Percentiles rank a stretch among this genome's conserved stretches.
Conservation (phyloP, 2,329 filamentous ascomycete genomes). For the Didymella arachidicola region DNA sequence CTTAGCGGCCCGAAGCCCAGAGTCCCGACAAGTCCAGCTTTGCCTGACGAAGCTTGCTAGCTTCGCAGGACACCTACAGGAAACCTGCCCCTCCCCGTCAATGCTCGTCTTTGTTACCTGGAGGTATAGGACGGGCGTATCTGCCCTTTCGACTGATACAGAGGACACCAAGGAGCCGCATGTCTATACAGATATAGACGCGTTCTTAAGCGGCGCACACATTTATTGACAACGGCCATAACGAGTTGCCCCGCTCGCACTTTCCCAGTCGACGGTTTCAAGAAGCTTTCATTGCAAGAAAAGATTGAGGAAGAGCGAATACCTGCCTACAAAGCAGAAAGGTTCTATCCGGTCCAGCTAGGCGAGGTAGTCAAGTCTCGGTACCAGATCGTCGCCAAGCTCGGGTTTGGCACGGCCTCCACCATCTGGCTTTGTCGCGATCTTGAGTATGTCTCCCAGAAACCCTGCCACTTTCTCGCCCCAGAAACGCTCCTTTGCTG, state of each 20-base stretch:
- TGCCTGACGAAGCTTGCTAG: no score
- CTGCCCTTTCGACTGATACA: not conserved
- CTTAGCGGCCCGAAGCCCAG: no score
- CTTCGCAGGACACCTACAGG: no score
- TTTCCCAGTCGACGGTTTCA: not conserved
- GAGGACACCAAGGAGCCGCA: not conserved
- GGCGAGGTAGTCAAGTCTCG: slow-evolving; percentile 9
- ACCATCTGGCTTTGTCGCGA: slow-evolving; percentile 14
- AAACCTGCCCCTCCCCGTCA: no score
- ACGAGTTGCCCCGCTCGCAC: not conserved
- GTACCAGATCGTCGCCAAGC: slow-evolving; percentile 10
- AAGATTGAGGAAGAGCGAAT: no score
- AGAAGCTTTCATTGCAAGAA: no score
- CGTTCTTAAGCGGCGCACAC: not conserved
- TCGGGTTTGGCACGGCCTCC: slow-evolving; percentile 8
- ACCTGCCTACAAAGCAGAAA: no score
- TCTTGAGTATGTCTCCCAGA: slow-evolving; percentile 1
- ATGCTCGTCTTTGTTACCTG: no score
- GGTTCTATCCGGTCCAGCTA: slow-evolving; percentile 3
- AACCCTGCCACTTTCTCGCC: not conserved
- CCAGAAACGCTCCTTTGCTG: not conserved
- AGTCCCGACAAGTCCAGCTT: no score
- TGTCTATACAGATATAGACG: not conserved
- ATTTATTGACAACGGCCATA: not conserved
- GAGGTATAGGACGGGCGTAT: not conserved